Conservation (phyloP, 371 early-diverging fungal species). For the Mucor indicus region DNA sequence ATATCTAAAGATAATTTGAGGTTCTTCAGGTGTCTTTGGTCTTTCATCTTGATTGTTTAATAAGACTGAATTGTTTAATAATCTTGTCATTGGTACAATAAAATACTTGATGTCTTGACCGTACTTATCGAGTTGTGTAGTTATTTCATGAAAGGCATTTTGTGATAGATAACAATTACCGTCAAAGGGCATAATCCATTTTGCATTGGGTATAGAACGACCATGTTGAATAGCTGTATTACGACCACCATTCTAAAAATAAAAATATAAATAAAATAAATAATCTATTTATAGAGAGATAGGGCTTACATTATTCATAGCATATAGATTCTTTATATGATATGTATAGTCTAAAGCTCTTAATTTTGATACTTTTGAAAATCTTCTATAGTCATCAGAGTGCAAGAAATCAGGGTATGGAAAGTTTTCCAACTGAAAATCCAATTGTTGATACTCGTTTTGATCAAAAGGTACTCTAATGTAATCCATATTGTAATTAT, state of each 20-base stretch:
- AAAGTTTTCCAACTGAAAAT: slow-evolving; percentile 65
- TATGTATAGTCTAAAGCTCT: slow-evolving; percentile 65
- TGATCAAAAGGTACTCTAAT: slow-evolving; percentile 60
- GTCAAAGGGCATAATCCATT: slow-evolving; percentile 72
- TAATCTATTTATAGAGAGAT: background rate
- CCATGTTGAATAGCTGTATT: slow-evolving; percentile 63
- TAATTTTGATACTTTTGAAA: slow-evolving; percentile 60
- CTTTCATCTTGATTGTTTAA: slow-evolving; percentile 51
- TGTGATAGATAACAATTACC: slow-evolving; percentile 66
- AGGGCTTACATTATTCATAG: slow-evolving; percentile 69
- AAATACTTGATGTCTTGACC: slow-evolving; percentile 59
- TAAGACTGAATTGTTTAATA: slow-evolving; percentile 60
- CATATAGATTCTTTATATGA: slow-evolving; percentile 69
- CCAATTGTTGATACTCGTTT: slow-evolving; percentile 55
- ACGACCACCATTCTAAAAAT: slow-evolving; percentile 65
- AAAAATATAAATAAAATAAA: slow-evolving; percentile 2
- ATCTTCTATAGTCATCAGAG: slow-evolving; percentile 60
- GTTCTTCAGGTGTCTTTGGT: slow-evolving; percentile 67
- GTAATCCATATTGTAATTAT: slow-evolving; percentile 56
- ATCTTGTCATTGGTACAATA: slow-evolving; percentile 67
- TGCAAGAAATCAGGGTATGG: slow-evolving; percentile 66
- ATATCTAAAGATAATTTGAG: slow-evolving; percentile 66
- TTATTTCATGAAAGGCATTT: slow-evolving; percentile 61
- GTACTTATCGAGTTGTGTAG: slow-evolving; percentile 44
- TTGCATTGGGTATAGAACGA: slow-evolving; percentile 47